phyloP scores from a whole-genome alignment of 2,329 filamentous ascomycete genomes.

The Dactylellina haptotyla region DNA sequence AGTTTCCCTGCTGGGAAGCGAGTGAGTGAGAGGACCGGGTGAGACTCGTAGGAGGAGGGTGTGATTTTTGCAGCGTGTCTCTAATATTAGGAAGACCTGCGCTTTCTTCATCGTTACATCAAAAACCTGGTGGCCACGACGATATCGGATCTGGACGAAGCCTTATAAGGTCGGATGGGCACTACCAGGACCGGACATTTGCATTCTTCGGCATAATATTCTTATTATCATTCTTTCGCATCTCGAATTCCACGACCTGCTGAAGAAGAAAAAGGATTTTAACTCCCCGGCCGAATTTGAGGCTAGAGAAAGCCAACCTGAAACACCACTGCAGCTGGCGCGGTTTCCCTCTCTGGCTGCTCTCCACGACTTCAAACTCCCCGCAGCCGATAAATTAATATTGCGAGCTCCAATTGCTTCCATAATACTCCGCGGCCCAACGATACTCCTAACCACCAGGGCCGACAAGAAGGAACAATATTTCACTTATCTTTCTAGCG shows the following conservation, averaged over 20 bases:
- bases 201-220: conserved; percentile 6
- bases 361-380: background rate
- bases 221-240: conserved; percentile 5
- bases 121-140: too few species aligned
- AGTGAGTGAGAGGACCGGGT: background rate
- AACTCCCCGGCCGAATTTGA: conserved; percentile 5
- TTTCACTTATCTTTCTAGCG: too few species aligned
- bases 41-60: too few species aligned
- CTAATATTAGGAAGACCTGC: too few species aligned
- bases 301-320: conserved; percentile 16
- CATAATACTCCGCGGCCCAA: conserved; percentile 25
- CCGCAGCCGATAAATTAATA: background rate
- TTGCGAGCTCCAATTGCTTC: background rate
- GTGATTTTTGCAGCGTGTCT: too few species aligned
- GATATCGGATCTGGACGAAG: too few species aligned
- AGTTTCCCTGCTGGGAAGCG: background rate
- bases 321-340: conserved; percentile 21
- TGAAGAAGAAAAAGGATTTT: background rate
- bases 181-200: background rate
- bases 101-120: too few species aligned
- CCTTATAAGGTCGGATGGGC: conserved; percentile 24
- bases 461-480: too few species aligned
- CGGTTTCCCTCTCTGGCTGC: conserved; percentile 11
- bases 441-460: conserved; percentile 22
- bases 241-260: background rate